Evolutionary conservation across 2,329 filamentous ascomycete species (phyloP), one percentile per base, ranked within the genome.

Genomic region (Lizonia empirigonia): DNA sequence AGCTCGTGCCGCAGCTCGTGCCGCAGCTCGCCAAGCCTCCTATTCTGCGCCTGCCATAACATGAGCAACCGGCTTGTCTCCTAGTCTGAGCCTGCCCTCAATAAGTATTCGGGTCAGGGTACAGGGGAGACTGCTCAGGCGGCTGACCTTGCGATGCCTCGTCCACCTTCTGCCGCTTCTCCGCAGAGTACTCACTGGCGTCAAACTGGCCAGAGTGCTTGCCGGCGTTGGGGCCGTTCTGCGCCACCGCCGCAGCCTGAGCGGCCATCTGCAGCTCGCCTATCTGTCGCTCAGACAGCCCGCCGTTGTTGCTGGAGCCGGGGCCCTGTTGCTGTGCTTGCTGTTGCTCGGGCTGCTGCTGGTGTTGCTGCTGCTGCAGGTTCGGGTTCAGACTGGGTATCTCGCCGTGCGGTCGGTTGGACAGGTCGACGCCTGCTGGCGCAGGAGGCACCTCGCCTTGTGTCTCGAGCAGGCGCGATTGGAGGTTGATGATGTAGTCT

Each of bases 401-500:
- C 44, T 71, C 65, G 50, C 58, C 60, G 30, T 79, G 77, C 7
- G 83, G 80, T 50, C 82, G 80, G 42, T 76, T 79, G 16, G 49
- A 52, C 22, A 96, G 78, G 65, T 90, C 89, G 58, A 96, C 82
- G 61, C 90, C 90, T 1, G 88, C 80, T 1, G 93, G 93, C 8
- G 92, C 87, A 55, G 88, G 89, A 1, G 94, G 94, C 47, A 89
- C 86, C 62, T 96, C 91, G 67, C 89, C 88, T 64, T 91, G 86
- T 2, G 86, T 83, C 62, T 97, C 92, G 54, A 97, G 81, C 27
- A 97, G 82, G 32, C 90, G 86, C 5, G 89, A 88, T 73, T 99
- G 94, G 13, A 99, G 81, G 63, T 88, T 89, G 69, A 97, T 88
- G 61, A 97, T 88, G 76, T 97, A 97, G 72, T 97, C 91, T 62